Evolutionary conservation across 2,329 filamentous ascomycete species (phyloP).

Genomic region (Gremmenia infestans): DNA sequence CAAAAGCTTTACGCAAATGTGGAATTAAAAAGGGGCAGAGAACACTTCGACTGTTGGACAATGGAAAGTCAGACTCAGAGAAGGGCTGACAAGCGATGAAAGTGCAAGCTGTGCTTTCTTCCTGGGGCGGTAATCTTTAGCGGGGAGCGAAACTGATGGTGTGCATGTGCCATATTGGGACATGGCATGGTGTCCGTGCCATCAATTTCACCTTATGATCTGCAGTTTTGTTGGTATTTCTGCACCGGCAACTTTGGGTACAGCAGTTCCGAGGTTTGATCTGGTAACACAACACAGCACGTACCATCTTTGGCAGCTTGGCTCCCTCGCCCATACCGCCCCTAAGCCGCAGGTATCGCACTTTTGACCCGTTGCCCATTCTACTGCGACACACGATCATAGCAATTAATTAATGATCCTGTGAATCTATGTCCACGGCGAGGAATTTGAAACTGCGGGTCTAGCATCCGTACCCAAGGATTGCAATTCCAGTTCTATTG

Average conservation of each 20-base stretch:
- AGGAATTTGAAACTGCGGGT: no score
- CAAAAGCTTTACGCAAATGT: slow-evolving; percentile 13
- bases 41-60: slow-evolving; percentile 15
- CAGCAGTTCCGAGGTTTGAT: neutral
- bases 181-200: neutral
- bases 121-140: slow-evolving; percentile 10
- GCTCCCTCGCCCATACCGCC: neutral
- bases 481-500: no score
- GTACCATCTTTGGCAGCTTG: neutral
- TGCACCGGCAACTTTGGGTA: neutral
- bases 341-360: neutral
- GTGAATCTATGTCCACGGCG: no score
- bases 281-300: no score
- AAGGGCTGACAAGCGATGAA: slow-evolving; percentile 8
- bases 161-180: neutral
- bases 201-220: neutral
- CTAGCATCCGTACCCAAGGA: no score
- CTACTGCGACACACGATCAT: no score
- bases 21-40: slow-evolving; percentile 9
- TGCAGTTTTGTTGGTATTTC: neutral
- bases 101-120: slow-evolving; percentile 9
- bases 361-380: neutral
- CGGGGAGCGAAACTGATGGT: slow-evolving; percentile 3
- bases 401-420: no score
- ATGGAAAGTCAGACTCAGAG: slow-evolving; percentile 19